Evolutionary conservation across 306 rosid species (phyloP).

Genomic region (Acacia crassicarpa): DNA sequence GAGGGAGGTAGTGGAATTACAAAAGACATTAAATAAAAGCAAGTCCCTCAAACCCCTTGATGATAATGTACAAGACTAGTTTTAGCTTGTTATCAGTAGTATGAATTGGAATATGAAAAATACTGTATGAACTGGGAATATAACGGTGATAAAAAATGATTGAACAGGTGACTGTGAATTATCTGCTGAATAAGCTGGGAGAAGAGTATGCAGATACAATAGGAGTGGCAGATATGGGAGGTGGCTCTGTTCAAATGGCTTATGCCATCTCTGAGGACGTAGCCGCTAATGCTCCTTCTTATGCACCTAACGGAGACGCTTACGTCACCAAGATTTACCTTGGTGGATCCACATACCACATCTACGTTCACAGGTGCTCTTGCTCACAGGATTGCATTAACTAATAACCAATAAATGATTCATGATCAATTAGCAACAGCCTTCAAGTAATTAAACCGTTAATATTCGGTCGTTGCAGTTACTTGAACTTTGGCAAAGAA

Average conservation of each 20-base stretch:
- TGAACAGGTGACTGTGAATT: conserved; percentile 63
- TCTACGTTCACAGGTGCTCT: conserved; percentile 67
- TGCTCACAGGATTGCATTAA: too few relatives aligned
- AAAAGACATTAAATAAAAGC: too few relatives aligned
- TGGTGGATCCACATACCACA: conserved; percentile 48
- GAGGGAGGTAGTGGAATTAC: too few relatives aligned
- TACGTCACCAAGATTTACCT: conserved; percentile 52
- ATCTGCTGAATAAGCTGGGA: conserved; percentile 62
- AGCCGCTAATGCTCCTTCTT: conserved; percentile 51
- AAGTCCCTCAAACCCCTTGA: too few relatives aligned
- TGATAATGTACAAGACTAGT: too few relatives aligned
- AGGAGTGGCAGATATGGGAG: conserved; percentile 75
- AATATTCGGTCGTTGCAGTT: conserved; percentile 39
- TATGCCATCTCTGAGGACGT: conserved; percentile 63
- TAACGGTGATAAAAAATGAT: background rate
- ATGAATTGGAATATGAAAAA: too few relatives aligned
- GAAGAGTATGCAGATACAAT: conserved; percentile 51
- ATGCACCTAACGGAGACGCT: conserved; percentile 40
- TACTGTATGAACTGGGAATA: too few relatives aligned
- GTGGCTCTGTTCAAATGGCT: conserved; percentile 85
- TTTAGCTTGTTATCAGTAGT: too few relatives aligned
- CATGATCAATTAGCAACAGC: background rate
- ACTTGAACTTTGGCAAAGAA: conserved; percentile 63
- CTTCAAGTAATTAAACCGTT: background rate
- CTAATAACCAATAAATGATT: too few relatives aligned